Conservation (phyloP, 257 asterid species). For the Buddleja alternifolia region DNA sequence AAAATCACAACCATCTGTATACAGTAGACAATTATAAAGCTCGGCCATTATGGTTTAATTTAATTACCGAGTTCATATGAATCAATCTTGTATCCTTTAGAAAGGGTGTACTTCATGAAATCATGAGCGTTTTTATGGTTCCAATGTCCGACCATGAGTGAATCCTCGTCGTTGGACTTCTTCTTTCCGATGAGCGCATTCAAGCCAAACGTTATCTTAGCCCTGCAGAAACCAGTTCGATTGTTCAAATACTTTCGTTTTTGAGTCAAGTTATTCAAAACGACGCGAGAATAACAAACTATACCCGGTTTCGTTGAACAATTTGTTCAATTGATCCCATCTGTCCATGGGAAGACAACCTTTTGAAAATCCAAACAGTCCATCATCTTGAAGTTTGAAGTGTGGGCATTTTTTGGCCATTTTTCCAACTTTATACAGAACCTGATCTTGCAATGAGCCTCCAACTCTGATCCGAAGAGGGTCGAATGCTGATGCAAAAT, state of each 20-base stretch:
- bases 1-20: not conserved
- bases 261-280: too few species aligned
- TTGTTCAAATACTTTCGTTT: too few species aligned
- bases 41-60: not conserved
- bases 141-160: conserved; percentile 72
- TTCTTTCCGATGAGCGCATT: conserved; percentile 71
- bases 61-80: conserved; percentile 88
- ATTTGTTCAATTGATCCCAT: conserved; percentile 66
- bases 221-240: conserved; percentile 40
- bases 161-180: conserved; percentile 19
- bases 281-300: too few species aligned
- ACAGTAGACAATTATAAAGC: too few species aligned
- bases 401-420: conserved; percentile 49
- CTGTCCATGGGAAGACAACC: conserved; percentile 73
- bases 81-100: conserved; percentile 74
- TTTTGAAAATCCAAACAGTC: conserved; percentile 57
- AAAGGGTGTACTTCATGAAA: conserved; percentile 62
- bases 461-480: conserved; percentile 72
- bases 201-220: conserved; percentile 64
- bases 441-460: conserved; percentile 78
- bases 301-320: conserved; percentile 67
- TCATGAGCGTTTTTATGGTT: conserved; percentile 56
- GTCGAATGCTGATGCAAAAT: conserved; percentile 48
- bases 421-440: conserved; percentile 58
- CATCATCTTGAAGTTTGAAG: conserved; percentile 37